Evolutionary conservation across 2,329 filamentous ascomycete genomes (phyloP), one percentile per base, ranked within the genome.

Genomic region (Cercospora zeina): DNA sequence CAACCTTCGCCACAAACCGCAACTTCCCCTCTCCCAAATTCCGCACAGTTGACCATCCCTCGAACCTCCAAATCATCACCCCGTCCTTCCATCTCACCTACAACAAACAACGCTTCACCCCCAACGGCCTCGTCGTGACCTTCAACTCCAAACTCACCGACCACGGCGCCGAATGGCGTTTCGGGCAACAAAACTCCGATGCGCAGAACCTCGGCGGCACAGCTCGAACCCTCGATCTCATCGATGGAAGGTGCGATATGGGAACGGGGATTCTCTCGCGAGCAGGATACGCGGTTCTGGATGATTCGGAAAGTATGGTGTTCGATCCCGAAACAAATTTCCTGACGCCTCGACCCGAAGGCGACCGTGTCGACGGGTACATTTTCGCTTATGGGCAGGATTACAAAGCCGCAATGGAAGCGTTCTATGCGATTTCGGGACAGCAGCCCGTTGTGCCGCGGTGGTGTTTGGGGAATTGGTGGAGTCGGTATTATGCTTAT

Each of bases 391-490:
- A 86, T 66, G 85, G 84, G 1, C 79, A 78, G 61, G 82, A 86
- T 65, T 87, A 83, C 67, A 77, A 77, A 55, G 80, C 74, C 3
- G 84, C 83, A 14, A 79, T 87, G 57, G 78, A 78, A 60, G 79
- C 80, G 0, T 80, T 84, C 36, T 86, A 85, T 69, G 75, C 77
- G 1, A 72, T 87, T 11, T 85, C 83, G 1, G 85, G 85, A 2
- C 76, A 75, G 19, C 83, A 85, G 65, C 84, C 85, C 2, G 61
- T 80, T 9, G 71, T 87, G 0, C 85, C 85, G 0, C 77, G 85
- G 13, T 87, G 81, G 77, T 78, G 82, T 0, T 74, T 88, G 37
- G 85, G 85, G 0, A 88, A 87, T 65, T 88, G 86, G 85, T 88
- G 85, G 85, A 85, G 81, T 51, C 77, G 86, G 7, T 88, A 87